Base-by-base conservation (phyloP, 352 stramenopile species). In the Globisporangium okanoganense region DNA sequence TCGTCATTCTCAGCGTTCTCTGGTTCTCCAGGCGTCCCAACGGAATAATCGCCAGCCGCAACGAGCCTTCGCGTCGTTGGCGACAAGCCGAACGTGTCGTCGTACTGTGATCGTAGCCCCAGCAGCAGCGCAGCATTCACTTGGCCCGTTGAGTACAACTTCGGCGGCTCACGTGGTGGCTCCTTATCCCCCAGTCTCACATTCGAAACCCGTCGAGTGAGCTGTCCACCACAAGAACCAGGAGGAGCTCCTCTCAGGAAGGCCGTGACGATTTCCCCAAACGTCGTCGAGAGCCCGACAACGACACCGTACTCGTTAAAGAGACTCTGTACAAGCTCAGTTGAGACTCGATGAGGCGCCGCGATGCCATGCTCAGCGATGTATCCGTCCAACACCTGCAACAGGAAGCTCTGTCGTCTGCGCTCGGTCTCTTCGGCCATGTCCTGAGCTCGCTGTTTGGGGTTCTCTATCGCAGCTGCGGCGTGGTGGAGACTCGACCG, bases 381-480 rank as follows among this genome's bases (percentile, higher is more conserved):
- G 35, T 87, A 78, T 20, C 79, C 82, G 58, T 82, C 69, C 0
- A 92, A 54, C 14, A 91, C 70, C 52, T 89, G 76, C 76, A 93
- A 84, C 47, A 93, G 75, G 35, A 88, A 88, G 2, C 55, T 64
- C 22, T 88, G 71, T n/a, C 76, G 71, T 5, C 69, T 58, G n/a
- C 63, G 58, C 61, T 87, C 82, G 14, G 65, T 71, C 38, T 83
- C 69, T 1, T 48, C 64, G 1, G 73, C 69, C 1, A 85, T 57
- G 33, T 76, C 69, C 25, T 47, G 64, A 18, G 74, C 67, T 49
- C 71, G 75, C 14, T 68, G 53, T 31, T 62, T 65, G 5, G 80
- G 77, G 48, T 90, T 71, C 57, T 87, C 78, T 14, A 87, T 67
- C 5, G 50, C 58, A 0, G 56, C 33, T 6, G 70, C 79, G 3